phyloP scores from a whole-genome alignment of 495 filamentous ascomycete species.

The Xylaria acuta region DNA sequence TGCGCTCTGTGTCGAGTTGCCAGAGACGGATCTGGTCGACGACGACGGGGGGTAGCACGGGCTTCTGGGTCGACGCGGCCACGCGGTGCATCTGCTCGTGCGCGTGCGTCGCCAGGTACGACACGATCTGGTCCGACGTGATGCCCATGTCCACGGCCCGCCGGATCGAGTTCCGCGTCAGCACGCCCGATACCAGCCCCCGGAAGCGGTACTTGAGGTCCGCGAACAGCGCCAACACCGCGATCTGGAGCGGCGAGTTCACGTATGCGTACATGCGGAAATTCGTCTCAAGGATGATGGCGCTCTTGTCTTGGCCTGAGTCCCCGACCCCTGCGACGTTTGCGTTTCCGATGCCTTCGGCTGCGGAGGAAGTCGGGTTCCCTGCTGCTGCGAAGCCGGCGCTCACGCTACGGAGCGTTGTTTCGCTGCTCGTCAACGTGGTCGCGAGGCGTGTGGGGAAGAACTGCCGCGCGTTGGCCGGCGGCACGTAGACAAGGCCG shows the following conservation, averaged over 20 bases:
- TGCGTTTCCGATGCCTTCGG: constrained; percentile 37
- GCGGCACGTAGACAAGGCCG: constrained; percentile 80
- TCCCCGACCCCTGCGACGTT: constrained; percentile 40
- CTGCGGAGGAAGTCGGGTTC: constrained; percentile 54
- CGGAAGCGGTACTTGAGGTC: constrained; percentile 86
- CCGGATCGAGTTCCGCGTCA: constrained; percentile 85
- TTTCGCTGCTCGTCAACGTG: constrained; percentile 84
- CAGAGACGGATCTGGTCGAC: constrained; percentile 97
- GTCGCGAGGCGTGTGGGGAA: constrained; percentile 95
- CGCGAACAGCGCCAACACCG: constrained; percentile 88
- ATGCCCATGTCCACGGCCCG: constrained; percentile 89
- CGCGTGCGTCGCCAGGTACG: constrained; percentile 84
- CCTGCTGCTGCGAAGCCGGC: constrained; percentile 56
- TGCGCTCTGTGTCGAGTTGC: constrained; percentile 95
- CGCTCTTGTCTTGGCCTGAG: constrained; percentile 65
- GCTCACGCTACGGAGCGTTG: constrained; percentile 68
- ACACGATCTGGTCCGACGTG: constrained; percentile 91
- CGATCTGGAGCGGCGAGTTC: constrained; percentile 87
- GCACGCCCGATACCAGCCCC: constrained; percentile 86
- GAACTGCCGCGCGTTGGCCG: constrained; percentile 67
- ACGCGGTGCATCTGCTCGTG: constrained; percentile 87
- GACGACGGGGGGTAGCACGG: constrained; percentile 89
- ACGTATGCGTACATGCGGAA: constrained; percentile 98
- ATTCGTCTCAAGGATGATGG: constrained; percentile 98
- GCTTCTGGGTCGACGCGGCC: constrained; percentile 58